These are phyloP conservation scores for Botrytis tulipae DNA, from an alignment of 2,329 filamentous ascomycete genomes.

Conservation along the genomic window DNA sequence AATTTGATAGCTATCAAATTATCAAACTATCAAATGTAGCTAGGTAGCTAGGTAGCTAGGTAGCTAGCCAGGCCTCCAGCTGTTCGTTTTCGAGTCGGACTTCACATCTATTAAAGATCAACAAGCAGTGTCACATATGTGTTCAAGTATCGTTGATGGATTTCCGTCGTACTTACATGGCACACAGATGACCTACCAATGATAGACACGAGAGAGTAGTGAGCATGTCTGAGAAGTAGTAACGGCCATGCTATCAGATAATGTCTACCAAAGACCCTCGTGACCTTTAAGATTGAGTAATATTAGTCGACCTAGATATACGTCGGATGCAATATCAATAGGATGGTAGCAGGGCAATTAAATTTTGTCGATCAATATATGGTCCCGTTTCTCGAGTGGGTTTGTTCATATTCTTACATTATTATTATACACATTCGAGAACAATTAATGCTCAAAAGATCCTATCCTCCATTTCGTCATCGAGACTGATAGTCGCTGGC, in stretches of 20 bases:
- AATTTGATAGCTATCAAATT: background rate
- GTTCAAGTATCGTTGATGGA: background rate
- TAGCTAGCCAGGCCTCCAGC: background rate
- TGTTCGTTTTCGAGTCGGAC: background rate
- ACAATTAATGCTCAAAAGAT: constrained; percentile 26
- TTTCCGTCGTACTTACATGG: too few relatives aligned
- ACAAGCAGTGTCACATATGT: background rate
- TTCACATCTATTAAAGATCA: background rate
- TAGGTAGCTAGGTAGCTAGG: background rate
- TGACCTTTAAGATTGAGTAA: constrained; percentile 1
- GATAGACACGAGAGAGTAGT: background rate
- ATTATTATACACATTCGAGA: background rate
- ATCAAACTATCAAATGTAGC: too few relatives aligned
- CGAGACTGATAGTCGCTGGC: background rate
- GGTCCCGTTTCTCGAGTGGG: background rate
- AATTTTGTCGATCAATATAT: background rate
- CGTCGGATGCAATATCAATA: constrained; percentile 4
- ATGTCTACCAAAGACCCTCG: background rate
- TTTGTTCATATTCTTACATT: background rate
- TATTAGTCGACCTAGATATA: background rate
- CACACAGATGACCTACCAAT: background rate
- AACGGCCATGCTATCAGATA: background rate
- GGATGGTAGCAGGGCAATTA: background rate
- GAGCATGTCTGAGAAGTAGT: background rate
- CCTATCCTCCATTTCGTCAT: constrained; percentile 25